Evolutionary conservation across 495 filamentous ascomycete genomes (phyloP), one percentile per base, ranked within the genome.

Genomic region (Tuber brumale): DNA sequence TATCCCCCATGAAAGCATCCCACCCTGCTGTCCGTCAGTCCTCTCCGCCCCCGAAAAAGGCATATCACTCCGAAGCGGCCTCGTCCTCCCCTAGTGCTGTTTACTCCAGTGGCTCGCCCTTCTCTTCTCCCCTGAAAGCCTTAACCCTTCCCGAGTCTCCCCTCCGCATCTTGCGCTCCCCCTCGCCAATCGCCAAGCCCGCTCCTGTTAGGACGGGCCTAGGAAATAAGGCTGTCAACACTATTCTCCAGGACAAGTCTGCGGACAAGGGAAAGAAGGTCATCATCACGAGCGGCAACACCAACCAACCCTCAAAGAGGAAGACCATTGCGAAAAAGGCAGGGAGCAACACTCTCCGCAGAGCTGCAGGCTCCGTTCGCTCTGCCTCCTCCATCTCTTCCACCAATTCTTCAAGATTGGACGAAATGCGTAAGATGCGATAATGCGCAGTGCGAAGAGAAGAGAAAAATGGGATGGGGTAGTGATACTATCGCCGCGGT

Each of bases 381-480:
- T 73, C 77, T n/a, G 18, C 69, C 66, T 45, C 44, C 18, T 44
- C 71, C 23, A 72, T 23, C 69, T 70, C 72, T 43, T 75, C 70
- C 18, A 82, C 70, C 66, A 77, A 80, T 66, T 77, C 77, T 27
- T 80, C 78, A 2, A 80, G 77, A 45, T 46, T 83, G 35, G 81
- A 80, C 7, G 78, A 74, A n/a, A 82, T 83, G 75, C 45, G 81
- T 18, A 80, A 82, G 71, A 83, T 83, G 81, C 81, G 81, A 74
- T 83, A 75, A 83, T 73, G 19, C 57, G 57, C 57, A n/a, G 21
- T 41, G 74, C 42, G 39, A 70, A 43, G 21, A 31, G 71, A 51
- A 76, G 71, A 51, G 70, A 76, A 76, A 70, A n/a, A 27, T 8
- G 35, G 61, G 2, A 7, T 42, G 41, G 51, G 69, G 14, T 23